phyloP scores from a whole-genome alignment of 345 rosid species.

The Brassica juncea region DNA sequence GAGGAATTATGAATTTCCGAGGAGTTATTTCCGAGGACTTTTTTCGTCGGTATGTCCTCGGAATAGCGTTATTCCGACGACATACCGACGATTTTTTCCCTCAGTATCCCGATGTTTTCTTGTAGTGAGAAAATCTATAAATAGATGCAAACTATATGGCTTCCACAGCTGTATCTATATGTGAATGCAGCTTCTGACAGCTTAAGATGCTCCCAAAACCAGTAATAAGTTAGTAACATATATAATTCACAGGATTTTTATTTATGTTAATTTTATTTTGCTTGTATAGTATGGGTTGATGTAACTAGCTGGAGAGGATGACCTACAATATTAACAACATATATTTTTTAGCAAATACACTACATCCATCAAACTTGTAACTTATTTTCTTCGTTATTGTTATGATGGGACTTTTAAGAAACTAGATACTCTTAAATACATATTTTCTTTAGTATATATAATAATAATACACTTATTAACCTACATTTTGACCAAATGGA shows the following conservation, averaged over 20 bases:
- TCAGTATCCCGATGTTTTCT: no score
- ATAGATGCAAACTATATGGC: slow-evolving; percentile 2
- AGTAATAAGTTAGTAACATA: background rate
- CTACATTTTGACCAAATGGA: background rate
- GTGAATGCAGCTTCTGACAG: slow-evolving; percentile 17
- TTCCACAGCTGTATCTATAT: slow-evolving; percentile 2
- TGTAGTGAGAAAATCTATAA: background rate
- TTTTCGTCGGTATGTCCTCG: no score
- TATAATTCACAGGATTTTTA: background rate
- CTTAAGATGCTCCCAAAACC: slow-evolving; percentile 2
- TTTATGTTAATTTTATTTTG: background rate
- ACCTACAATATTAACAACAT: background rate
- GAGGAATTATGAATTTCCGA: no score
- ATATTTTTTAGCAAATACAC: background rate
- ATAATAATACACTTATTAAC: background rate
- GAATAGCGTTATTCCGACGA: no score
- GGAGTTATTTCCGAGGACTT: no score
- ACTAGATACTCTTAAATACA: background rate
- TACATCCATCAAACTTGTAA: background rate
- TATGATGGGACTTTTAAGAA: slow-evolving; percentile 4
- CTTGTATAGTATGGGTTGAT: background rate
- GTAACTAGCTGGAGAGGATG: background rate
- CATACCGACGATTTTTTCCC: no score
- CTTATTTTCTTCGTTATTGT: background rate
- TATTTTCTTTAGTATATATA: background rate